Conservation (phyloP, 495 filamentous ascomycete genomes). For the Saxispiralis lemnorum region DNA sequence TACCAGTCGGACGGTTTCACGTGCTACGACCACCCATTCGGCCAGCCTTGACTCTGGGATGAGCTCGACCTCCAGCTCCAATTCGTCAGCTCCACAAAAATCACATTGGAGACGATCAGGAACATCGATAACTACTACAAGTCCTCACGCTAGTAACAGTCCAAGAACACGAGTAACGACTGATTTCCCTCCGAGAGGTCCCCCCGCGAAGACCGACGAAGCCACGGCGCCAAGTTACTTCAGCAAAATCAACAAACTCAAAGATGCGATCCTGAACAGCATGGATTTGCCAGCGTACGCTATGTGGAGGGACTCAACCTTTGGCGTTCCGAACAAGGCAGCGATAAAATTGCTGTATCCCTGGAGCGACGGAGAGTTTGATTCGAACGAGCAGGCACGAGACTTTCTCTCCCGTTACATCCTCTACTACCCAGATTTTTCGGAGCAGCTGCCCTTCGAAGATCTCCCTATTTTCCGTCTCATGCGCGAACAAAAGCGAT, state of each 20-base stretch:
- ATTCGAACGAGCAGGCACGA: slow-evolving; percentile 28
- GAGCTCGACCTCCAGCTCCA: slow-evolving; percentile 17
- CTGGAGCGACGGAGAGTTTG: slow-evolving; percentile 23
- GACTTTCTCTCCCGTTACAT: slow-evolving; percentile 37
- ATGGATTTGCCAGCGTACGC: slow-evolving; percentile 49
- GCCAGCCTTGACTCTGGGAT: slow-evolving; percentile 12
- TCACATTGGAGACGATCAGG: not conserved
- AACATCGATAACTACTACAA: slow-evolving; percentile 2
- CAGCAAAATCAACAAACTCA: slow-evolving; percentile 48
- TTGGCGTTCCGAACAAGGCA: slow-evolving; percentile 47
- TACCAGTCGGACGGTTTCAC: slow-evolving; percentile 16
- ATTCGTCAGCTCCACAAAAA: slow-evolving; percentile 15
- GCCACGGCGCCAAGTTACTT: slow-evolving; percentile 38
- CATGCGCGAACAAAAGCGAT: slow-evolving; percentile 35
- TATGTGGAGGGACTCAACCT: slow-evolving; percentile 54
- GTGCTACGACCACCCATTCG: slow-evolving; percentile 9
- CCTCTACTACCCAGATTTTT: slow-evolving; percentile 46
- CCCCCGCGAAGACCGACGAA: slow-evolving; percentile 31
- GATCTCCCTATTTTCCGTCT: slow-evolving; percentile 47
- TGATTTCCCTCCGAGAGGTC: slow-evolving; percentile 41
- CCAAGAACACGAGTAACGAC: slow-evolving; percentile 6
- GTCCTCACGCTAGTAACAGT: not conserved
- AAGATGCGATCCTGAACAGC: slow-evolving; percentile 51
- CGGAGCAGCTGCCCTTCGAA: slow-evolving; percentile 30
- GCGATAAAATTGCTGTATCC: slow-evolving; percentile 33